These are phyloP conservation scores for Dioscorea alata DNA, from an alignment of 106 monocot species.

Conservation along the genomic window DNA sequence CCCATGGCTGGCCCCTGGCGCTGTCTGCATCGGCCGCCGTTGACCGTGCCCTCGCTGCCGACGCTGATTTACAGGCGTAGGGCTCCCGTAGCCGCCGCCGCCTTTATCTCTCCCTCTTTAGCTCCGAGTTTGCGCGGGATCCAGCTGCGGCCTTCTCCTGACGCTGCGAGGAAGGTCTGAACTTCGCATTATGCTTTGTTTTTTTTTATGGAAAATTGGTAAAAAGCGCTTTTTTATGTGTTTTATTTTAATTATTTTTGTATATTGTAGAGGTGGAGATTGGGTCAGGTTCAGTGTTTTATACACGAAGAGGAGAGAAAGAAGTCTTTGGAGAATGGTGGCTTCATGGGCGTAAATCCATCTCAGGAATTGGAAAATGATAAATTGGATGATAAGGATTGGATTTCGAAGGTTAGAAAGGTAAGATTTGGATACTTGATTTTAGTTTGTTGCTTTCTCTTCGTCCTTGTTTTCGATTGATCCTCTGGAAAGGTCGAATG, in stretches of 20 bases:
- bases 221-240: background rate
- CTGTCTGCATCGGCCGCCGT: slow-evolving; percentile 1
- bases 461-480: too few species aligned
- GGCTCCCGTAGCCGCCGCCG: background rate
- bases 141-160: background rate
- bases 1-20: slow-evolving; percentile 4
- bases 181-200: background rate
- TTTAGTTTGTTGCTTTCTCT: too few species aligned
- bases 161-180: background rate
- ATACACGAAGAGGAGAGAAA: background rate
- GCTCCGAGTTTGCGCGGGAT: background rate
- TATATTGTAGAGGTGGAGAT: slow-evolving; percentile 4
- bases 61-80: background rate
- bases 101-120: background rate
- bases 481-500: too few species aligned
- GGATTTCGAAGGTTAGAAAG: background rate
- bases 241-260: background rate
- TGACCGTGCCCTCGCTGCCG: background rate
- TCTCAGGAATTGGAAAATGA: background rate
- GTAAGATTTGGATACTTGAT: background rate
- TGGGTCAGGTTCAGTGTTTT: background rate
- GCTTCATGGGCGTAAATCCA: background rate
- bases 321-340: background rate
- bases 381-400: background rate
- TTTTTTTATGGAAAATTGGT: background rate